Base-by-base conservation (phyloP, 1,284 basidiomycete genomes). In the Somion occarium region DNA sequence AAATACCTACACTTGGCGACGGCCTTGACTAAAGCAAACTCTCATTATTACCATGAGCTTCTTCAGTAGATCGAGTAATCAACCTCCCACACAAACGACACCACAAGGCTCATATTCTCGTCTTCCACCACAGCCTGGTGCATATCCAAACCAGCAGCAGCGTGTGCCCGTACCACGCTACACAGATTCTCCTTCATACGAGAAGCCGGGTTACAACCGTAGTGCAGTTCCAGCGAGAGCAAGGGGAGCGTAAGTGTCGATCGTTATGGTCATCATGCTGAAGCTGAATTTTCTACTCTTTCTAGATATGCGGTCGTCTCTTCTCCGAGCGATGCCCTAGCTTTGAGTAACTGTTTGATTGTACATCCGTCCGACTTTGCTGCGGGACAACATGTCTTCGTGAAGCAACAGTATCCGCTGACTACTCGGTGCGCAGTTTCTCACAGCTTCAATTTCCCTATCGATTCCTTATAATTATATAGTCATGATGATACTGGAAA, bases 291-390 rank as follows among this genome's bases (percentile, higher is more conserved):
- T n/a, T n/a, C 9, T 13, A 38, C 27, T 3, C 34, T 4, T 18
- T 46, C 1, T 54, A 87, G 84, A 22, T 90, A 78, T 61, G 65
- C 65, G 18, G 83, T 91, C 18, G 76, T 77, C 3, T 61, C 69
- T 22, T 71, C 75, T 49, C 84, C 87, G 0, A 83, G 71, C 58
- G 78, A 85, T 45, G 62, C 77, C 11, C 76, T 93, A 27, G 93
- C 91, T 0, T 73, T 93, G 53, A 80, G 82, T n/a, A 95, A 94
- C 66, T 84, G 89, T 56, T 66, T 95, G 15, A 80, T 93, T 39
- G 88, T 93, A 22, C 74, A 90, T 66, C 83, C 87, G 1, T 69
- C 72, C 7, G 91, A 95, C 67, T 93, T 94, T 59, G 67, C 72
- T 7, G 71, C 82, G 18, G 81, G 83, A 13, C 78, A 84, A 55